Evolutionary conservation across 495 filamentous ascomycete species (phyloP), one percentile per base, ranked within the genome.

Genomic region (Collariella sp.): DNA sequence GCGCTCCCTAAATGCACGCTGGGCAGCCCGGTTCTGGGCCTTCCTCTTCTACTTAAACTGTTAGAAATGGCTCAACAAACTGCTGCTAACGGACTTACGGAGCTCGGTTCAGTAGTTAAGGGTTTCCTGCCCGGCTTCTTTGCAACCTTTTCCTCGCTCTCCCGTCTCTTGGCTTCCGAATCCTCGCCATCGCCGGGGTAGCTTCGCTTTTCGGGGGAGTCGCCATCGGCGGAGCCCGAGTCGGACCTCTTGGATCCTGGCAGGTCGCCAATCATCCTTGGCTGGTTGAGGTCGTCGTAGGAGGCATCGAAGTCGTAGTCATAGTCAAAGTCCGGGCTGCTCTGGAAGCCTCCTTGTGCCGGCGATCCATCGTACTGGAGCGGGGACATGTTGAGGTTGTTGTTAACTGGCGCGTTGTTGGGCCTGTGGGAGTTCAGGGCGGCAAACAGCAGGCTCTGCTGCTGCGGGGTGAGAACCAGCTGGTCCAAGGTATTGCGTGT

Each of bases 101-200:
- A 93, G 53, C 89, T 97, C 11, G 93, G 93, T 59, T 99, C 93
- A 35, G 87, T 89, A 44, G 87, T 97, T 62, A 99, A 74, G 18
- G 91, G 93, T 77, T 99, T 99, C 54, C 93, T 81, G 39, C 93
- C 93, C 2, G 94, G 94, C 68, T 96, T 98, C 80, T 96, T 97
- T 9, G 87, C 82, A 50, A 79, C 70, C 66, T 80, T 83, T 52
- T 85, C 87, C 56, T 86, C 83, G 50, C 83, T 79, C 67, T 95
- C 89, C 58, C 88, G 75, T 43, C 89, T 76, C 74, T 96, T 95
- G 55, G 83, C 84, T 7, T 82, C 82, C 31, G 76, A 63, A 18
- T 82, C 82, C 6, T 85, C 84, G 10, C 80, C 85, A 19, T 86
- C 86, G 33, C 86, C 80, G 1, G 82, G 83, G 56, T 85, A 85